Evolutionary conservation across 2,329 filamentous ascomycete genomes (phyloP).

Genomic region (Davidsoniella australis): DNA sequence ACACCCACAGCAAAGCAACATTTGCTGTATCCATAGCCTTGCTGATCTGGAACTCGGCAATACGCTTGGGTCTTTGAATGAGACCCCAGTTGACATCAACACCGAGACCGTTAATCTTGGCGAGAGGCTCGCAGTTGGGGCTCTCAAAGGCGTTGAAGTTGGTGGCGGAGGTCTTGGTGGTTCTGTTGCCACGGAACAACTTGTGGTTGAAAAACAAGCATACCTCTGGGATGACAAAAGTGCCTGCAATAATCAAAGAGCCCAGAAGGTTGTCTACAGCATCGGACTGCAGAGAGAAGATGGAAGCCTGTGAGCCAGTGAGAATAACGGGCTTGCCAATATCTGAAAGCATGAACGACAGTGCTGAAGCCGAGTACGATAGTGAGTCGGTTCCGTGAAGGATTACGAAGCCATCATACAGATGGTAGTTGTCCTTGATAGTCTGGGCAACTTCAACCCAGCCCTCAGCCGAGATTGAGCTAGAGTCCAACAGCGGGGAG

Average conservation of each 20-base stretch:
- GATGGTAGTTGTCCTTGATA: constrained; percentile 70
- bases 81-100: constrained; percentile 69
- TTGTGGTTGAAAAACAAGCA: constrained; percentile 88
- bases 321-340: constrained; percentile 82
- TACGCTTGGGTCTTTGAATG: constrained; percentile 54
- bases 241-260: constrained; percentile 75
- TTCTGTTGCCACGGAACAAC: constrained; percentile 73
- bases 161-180: constrained; percentile 74
- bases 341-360: constrained; percentile 86
- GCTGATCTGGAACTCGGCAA: constrained; percentile 58
- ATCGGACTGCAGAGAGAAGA: constrained; percentile 80
- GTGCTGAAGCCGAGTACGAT: constrained; percentile 73
- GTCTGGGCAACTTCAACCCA: constrained; percentile 72
- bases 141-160: constrained; percentile 77
- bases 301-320: constrained; percentile 68
- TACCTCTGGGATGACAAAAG: constrained; percentile 85
- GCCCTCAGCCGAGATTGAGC: constrained; percentile 69
- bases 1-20: constrained; percentile 76
- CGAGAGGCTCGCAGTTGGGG: constrained; percentile 71
- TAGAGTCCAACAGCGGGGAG: constrained; percentile 68
- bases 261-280: constrained; percentile 81
- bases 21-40: constrained; percentile 69
- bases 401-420: constrained; percentile 82
- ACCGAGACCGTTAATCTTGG: constrained; percentile 62
- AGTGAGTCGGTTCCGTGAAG: constrained; percentile 83